phyloP scores from a whole-genome alignment of 495 filamentous ascomycete genomes.

The Cryomyces minteri region DNA sequence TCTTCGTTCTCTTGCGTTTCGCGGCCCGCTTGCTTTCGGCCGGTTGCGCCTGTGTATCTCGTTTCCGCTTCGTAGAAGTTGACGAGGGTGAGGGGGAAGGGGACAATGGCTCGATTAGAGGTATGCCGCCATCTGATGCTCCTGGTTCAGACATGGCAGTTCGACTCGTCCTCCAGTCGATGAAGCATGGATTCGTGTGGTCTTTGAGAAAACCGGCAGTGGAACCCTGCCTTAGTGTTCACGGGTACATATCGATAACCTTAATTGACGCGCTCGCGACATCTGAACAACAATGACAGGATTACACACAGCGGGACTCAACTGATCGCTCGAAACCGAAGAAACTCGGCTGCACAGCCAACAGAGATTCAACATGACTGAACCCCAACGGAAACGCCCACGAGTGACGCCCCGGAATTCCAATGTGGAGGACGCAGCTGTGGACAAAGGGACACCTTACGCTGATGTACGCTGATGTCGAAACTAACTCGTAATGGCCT shows the following conservation, averaged over 20 bases:
- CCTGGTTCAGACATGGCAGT: slow-evolving; percentile 17
- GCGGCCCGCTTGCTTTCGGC: slow-evolving; percentile 24
- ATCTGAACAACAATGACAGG: too few relatives aligned
- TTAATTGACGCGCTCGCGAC: too few relatives aligned
- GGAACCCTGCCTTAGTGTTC: too few relatives aligned
- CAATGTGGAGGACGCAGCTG: neutral
- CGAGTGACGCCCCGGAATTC: slow-evolving; percentile 1
- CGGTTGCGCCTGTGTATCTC: slow-evolving; percentile 5
- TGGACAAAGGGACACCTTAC: neutral
- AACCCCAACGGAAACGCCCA: neutral
- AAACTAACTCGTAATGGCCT: too few relatives aligned
- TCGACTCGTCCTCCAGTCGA: too few relatives aligned
- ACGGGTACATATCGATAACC: too few relatives aligned
- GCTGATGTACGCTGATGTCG: neutral
- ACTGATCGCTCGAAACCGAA: too few relatives aligned
- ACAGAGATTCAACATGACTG: neutral
- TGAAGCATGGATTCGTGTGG: too few relatives aligned
- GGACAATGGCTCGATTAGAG: slow-evolving; percentile 11
- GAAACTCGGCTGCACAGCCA: too few relatives aligned
- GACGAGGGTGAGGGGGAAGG: slow-evolving; percentile 1
- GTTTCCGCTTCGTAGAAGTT: slow-evolving; percentile 17
- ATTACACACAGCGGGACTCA: too few relatives aligned
- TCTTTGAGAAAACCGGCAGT: too few relatives aligned
- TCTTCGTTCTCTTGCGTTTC: slow-evolving; percentile 37
- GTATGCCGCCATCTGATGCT: slow-evolving; percentile 7